Conservation (phyloP, 164 flowering plant species). For the Vitis amurensis region DNA sequence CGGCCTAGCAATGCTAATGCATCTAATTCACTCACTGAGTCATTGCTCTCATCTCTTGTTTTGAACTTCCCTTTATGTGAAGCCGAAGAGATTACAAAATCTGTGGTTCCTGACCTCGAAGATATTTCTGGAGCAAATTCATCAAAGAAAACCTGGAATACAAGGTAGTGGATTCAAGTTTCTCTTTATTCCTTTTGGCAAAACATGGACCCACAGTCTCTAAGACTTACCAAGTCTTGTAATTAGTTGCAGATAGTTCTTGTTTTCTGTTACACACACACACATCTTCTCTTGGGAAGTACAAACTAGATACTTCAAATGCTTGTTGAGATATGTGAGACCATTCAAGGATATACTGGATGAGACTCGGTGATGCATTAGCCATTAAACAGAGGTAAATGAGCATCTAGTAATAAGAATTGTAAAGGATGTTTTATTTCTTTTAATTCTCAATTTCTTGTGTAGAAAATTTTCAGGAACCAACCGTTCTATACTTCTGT, state of each 20-base stretch:
- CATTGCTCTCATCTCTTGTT: constrained; percentile 56
- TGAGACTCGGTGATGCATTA: background rate
- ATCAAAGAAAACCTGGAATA: constrained; percentile 41
- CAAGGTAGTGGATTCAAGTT: constrained; percentile 36
- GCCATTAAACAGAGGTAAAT: background rate
- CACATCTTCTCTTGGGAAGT: background rate
- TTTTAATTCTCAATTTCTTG: background rate
- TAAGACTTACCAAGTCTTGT: too few species aligned
- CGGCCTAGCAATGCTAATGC: constrained; percentile 43
- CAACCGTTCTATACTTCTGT: too few species aligned
- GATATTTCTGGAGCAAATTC: constrained; percentile 36
- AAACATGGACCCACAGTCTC: too few species aligned
- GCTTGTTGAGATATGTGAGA: background rate
- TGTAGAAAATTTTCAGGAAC: background rate
- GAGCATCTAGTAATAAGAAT: background rate
- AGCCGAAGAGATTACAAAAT: constrained; percentile 60
- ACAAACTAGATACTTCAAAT: background rate
- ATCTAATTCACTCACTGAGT: constrained; percentile 43
- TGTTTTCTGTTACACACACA: background rate
- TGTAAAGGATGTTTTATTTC: background rate
- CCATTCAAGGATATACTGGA: background rate
- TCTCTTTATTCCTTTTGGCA: background rate
- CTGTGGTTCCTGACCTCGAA: constrained; percentile 38
- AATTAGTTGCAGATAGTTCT: background rate
- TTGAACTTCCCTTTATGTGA: constrained; percentile 51